These are phyloP conservation scores for Ascocoryne sarcoides DNA, from an alignment of 2,329 filamentous ascomycete species.

Conservation along the genomic window DNA sequence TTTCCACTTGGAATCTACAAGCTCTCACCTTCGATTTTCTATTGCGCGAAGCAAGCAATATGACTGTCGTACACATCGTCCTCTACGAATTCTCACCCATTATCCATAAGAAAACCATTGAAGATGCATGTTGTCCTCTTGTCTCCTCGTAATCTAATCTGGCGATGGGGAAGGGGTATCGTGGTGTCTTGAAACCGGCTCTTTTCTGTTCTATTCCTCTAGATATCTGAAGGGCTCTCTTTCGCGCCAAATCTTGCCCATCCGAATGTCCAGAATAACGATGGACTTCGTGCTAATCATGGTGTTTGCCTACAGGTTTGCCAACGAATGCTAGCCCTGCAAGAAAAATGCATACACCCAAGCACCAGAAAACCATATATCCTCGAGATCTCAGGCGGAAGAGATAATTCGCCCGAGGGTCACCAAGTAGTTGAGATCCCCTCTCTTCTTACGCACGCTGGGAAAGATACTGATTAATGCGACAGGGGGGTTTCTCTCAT, in stretches of 20 bases:
- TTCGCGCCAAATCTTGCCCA: background rate
- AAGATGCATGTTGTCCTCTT: conserved; percentile 39
- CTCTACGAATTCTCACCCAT: conserved; percentile 56
- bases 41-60: conserved; percentile 24
- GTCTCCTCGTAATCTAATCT: too few relatives aligned
- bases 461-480: too few relatives aligned
- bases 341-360: conserved; percentile 51
- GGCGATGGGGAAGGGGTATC: conserved; percentile 5
- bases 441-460: too few relatives aligned
- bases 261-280: background rate
- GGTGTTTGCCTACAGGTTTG: conserved; percentile 47
- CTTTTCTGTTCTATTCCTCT: too few relatives aligned
- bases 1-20: too few relatives aligned
- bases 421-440: conserved; percentile 39
- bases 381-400: conserved; percentile 46
- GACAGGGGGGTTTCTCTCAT: conserved; percentile 59
- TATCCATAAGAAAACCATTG: conserved; percentile 39
- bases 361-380: conserved; percentile 52
- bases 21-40: background rate
- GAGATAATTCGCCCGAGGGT: conserved; percentile 53
- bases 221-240: too few relatives aligned
- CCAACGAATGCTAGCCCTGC: conserved; percentile 46
- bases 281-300: too few relatives aligned
- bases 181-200: too few relatives aligned
- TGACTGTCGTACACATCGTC: conserved; percentile 61